Evolutionary conservation across 352 stramenopile species (phyloP).

Genomic region (Phytophthora brassicae): DNA sequence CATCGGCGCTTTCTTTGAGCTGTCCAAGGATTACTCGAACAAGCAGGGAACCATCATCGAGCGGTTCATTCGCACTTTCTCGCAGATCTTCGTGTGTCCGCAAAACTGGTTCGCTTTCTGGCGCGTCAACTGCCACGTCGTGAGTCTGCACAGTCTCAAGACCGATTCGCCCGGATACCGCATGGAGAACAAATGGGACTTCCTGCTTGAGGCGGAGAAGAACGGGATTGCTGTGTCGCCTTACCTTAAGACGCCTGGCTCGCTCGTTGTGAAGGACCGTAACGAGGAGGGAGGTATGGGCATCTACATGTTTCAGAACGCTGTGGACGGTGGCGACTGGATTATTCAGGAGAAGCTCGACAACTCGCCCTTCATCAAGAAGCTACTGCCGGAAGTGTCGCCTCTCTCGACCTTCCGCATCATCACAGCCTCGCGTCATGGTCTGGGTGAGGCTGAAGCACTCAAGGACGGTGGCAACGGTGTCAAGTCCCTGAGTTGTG

Average conservation of each 20-base stretch:
- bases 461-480: constrained; percentile 57
- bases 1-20: constrained; percentile 80
- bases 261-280: constrained; percentile 96
- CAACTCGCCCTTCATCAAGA: constrained; percentile 92
- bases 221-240: constrained; percentile 92
- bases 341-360: constrained; percentile 97
- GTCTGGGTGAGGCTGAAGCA: constrained; percentile 45
- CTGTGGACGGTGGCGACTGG: constrained; percentile 90
- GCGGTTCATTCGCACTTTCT: constrained; percentile 90
- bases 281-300: constrained; percentile 98
- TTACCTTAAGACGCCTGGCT: constrained; percentile 88
- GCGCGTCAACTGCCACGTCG: constrained; percentile 95
- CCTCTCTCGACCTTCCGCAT: constrained; percentile 98
- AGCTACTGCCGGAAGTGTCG: constrained; percentile 91
- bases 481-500: constrained; percentile 79
- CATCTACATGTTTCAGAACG: constrained; percentile 98
- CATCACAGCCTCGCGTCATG: constrained; percentile 93
- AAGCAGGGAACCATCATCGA: constrained; percentile 77
- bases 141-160: constrained; percentile 93
- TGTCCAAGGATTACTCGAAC: constrained; percentile 59
- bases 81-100: constrained; percentile 77
- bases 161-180: constrained; percentile 91
- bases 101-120: constrained; percentile 99
- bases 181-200: constrained; percentile 99
- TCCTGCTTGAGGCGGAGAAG: constrained; percentile 92